These are phyloP conservation scores for Scedosporium aurantiacum DNA, from an alignment of 2,329 filamentous ascomycete species.

Conservation along the genomic window DNA sequence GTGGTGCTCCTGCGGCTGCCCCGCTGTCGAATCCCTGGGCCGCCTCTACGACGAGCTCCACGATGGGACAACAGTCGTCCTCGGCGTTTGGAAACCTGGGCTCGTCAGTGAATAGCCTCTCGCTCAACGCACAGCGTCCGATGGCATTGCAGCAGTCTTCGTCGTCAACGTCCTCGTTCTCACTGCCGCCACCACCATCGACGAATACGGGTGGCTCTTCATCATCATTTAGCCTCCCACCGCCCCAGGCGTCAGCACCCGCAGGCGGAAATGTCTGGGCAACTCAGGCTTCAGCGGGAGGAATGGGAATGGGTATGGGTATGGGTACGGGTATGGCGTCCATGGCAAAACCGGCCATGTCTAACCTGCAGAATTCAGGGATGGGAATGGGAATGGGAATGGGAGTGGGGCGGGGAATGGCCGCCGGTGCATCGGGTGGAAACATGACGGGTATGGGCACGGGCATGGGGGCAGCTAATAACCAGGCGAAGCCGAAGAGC, in stretches of 20 bases:
- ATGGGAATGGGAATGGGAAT: conserved; percentile 16
- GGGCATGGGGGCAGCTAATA: conserved; percentile 16
- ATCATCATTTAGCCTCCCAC: conserved; percentile 35
- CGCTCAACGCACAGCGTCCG: conserved; percentile 31
- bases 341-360: conserved; percentile 8
- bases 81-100: conserved; percentile 23
- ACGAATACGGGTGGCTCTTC: conserved; percentile 18
- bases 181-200: conserved; percentile 43
- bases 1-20: conserved; percentile 23
- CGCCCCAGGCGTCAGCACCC: conserved; percentile 23
- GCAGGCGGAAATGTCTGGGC: conserved; percentile 9
- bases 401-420: conserved; percentile 11
- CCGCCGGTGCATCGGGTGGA: conserved; percentile 14
- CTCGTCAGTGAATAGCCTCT: conserved; percentile 36
- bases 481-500: conserved; percentile 26
- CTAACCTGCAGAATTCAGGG: conserved; percentile 12
- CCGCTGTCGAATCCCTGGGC: conserved; percentile 35
- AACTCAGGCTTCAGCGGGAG: conserved; percentile 13
- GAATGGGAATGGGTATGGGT: conserved; percentile 12
- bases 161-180: conserved; percentile 31
- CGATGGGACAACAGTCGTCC: conserved; percentile 4
- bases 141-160: conserved; percentile 17
- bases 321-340: conserved; percentile 12
- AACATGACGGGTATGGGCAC: conserved; percentile 15
- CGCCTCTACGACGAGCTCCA: conserved; percentile 24